Conservation (phyloP, 2,329 filamentous ascomycete genomes). For the Thermothelomyces thermophilus region DNA sequence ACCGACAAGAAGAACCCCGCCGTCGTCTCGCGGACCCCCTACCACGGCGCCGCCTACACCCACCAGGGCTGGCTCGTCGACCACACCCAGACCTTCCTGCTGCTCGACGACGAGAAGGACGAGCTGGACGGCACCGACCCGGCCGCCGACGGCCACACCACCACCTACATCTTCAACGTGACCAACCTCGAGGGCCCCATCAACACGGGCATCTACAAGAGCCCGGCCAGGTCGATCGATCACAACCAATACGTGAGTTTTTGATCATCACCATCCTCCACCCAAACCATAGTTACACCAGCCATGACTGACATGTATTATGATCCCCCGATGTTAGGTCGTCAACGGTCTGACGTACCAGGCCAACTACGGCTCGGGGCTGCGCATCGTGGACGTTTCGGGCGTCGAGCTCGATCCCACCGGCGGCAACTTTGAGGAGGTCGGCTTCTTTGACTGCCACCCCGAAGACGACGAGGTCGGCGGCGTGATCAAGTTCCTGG, state of each 20-base stretch:
- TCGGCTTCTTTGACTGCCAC: slow-evolving; percentile 6
- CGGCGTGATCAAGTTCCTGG: slow-evolving; percentile 1
- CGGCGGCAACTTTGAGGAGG: slow-evolving; percentile 4
- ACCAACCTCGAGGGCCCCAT: neutral
- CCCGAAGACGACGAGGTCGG: slow-evolving; percentile 1
- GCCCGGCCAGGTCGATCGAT: slow-evolving; percentile 4
- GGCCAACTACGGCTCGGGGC: slow-evolving; percentile 8
- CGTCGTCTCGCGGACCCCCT: neutral
- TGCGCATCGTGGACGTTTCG: slow-evolving; percentile 2
- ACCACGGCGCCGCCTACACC: slow-evolving; percentile 1
- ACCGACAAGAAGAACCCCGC: neutral
- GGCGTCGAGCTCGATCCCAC: slow-evolving; percentile 1
- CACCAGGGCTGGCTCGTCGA: slow-evolving; percentile 6
- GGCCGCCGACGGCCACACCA: neutral
- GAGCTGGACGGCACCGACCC: neutral
- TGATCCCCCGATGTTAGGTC: too few species aligned
- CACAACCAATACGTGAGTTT: slow-evolving; percentile 5
- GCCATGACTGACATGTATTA: too few species aligned
- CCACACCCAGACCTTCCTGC: slow-evolving; percentile 1
- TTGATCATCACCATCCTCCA: neutral
- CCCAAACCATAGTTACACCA: neutral
- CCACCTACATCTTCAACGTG: slow-evolving; percentile 4
- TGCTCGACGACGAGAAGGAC: slow-evolving; percentile 4
- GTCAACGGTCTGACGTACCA: slow-evolving; percentile 6
- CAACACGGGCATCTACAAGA: slow-evolving; percentile 6